Evolutionary conservation across 2,329 filamentous ascomycete genomes (phyloP), one percentile per base, ranked within the genome.

Genomic region (Nakataea oryzae): DNA sequence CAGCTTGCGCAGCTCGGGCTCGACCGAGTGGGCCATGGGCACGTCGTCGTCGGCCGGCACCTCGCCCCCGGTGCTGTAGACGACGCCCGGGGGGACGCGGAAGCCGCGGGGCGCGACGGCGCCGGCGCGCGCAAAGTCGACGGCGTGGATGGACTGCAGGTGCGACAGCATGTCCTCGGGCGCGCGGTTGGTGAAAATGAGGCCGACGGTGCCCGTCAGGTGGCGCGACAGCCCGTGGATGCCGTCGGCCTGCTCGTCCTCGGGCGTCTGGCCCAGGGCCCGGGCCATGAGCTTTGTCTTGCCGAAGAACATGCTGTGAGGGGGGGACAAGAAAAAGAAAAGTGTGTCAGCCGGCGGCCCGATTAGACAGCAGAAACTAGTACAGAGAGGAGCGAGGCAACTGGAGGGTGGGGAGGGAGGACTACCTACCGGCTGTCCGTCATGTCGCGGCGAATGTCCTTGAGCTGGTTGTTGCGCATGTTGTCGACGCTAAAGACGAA

Each of bases 271-370:
- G 72, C 95, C 95, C 29, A 99, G 88, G 63, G 95, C 93, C 78
- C 95, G 93, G 70, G 90, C 87, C 92, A 97, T 97, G 75, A 99
- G 93, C 79, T 97, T 97, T 64, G 93, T 97, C 81, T 97, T 99
- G 78, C 93, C 95, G 77, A 97, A 97, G 86, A 97, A 97, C 74
- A 99, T 81, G 69, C 93, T 95, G 70, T 58, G 60, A 24, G 61
- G 61, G 59, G 50, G 63, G 50, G 50, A 64, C 50, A 58, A 54
- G 6, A 34, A 21, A 34, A 50, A 30, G 56, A 4, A 58, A n/a
- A 32, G 57, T n/a, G n/a, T n/a, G n/a, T n/a, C n/a, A n/a, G n/a
- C n/a, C n/a, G n/a, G n/a, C n/a, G n/a, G n/a, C n/a, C n/a, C n/a
- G n/a, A n/a, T n/a, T n/a, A n/a, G n/a, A n/a, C n/a, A n/a, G n/a